Percentiles rank a stretch among this genome's conserved stretches.
Evolutionary conservation across 2,329 filamentous ascomycete genomes (phyloP).

Genomic region (Hypoxylon sp.): DNA sequence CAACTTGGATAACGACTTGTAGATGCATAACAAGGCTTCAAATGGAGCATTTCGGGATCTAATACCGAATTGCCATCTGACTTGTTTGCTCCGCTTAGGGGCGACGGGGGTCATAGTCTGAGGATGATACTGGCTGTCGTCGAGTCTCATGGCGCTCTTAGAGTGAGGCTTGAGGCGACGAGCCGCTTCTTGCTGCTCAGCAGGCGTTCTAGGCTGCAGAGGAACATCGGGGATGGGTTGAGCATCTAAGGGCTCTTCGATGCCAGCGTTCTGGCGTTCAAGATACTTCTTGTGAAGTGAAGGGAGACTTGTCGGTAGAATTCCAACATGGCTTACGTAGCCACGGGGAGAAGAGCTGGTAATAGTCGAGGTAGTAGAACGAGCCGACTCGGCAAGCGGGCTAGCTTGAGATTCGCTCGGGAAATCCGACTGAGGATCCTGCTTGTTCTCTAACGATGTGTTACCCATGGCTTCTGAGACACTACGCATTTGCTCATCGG

Average conservation of each 20-base stretch:
- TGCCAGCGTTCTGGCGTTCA: constrained; percentile 75
- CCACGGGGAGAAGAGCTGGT: constrained; percentile 66
- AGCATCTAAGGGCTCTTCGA: constrained; percentile 62
- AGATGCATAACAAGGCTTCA: constrained; percentile 95
- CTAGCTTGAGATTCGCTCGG: constrained; percentile 60
- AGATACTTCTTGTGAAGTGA: constrained; percentile 93
- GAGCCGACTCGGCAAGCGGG: constrained; percentile 68
- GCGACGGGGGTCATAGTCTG: constrained; percentile 76
- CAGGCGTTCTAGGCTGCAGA: constrained; percentile 70
- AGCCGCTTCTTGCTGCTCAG: constrained; percentile 85
- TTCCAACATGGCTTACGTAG: constrained; percentile 87
- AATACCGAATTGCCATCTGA: constrained; percentile 98
- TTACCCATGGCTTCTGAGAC: constrained; percentile 68
- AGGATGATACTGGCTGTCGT: constrained; percentile 73
- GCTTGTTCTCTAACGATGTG: constrained; percentile 36
- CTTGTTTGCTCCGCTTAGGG: constrained; percentile 80
- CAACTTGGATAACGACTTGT: constrained; percentile 89
- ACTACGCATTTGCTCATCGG: constrained; percentile 68
- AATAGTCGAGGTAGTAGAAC: constrained; percentile 67
- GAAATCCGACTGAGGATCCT: constrained; percentile 37
- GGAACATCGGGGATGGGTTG: constrained; percentile 66
- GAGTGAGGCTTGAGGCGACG: constrained; percentile 89
- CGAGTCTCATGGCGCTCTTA: constrained; percentile 76
- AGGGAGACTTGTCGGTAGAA: constrained; percentile 91
- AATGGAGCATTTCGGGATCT: constrained; percentile 93